phyloP scores from a whole-genome alignment of 371 early-diverging fungal species.

The Lichtheimia corymbifera region DNA sequence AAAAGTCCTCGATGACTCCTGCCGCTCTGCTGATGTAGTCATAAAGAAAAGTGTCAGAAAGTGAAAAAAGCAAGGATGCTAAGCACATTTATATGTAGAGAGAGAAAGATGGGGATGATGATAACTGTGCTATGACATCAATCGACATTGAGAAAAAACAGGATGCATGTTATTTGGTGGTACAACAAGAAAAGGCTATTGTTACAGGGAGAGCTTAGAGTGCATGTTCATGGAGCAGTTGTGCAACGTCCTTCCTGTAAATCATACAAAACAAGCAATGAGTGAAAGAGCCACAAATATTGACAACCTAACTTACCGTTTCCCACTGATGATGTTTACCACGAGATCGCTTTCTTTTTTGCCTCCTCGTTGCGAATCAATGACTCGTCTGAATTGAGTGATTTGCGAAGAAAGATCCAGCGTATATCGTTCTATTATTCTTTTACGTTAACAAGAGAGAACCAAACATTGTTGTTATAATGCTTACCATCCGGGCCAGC shows the following conservation, averaged over 20 bases:
- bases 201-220: background rate
- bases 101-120: too few species aligned
- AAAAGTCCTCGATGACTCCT: too few species aligned
- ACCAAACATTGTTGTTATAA: background rate
- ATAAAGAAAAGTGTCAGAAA: too few species aligned
- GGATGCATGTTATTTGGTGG: too few species aligned
- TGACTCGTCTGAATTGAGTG: constrained; percentile 7
- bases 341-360: constrained; percentile 27
- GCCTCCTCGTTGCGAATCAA: constrained; percentile 23
- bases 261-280: background rate
- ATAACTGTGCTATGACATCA: too few species aligned
- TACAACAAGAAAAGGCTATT: too few species aligned
- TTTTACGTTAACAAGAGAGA: background rate
- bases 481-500: background rate
- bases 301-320: constrained; percentile 5
- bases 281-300: background rate
- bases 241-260: constrained; percentile 8
- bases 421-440: background rate
- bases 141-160: too few species aligned
- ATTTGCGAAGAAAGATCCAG: background rate
- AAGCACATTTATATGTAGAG: too few species aligned
- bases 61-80: too few species aligned
- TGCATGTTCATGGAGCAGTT: constrained; percentile 10
- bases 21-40: too few species aligned
- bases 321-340: constrained; percentile 15